Conservation (phyloP, 2,329 filamentous ascomycete genomes). For the Ceratocystis smalleyi region DNA sequence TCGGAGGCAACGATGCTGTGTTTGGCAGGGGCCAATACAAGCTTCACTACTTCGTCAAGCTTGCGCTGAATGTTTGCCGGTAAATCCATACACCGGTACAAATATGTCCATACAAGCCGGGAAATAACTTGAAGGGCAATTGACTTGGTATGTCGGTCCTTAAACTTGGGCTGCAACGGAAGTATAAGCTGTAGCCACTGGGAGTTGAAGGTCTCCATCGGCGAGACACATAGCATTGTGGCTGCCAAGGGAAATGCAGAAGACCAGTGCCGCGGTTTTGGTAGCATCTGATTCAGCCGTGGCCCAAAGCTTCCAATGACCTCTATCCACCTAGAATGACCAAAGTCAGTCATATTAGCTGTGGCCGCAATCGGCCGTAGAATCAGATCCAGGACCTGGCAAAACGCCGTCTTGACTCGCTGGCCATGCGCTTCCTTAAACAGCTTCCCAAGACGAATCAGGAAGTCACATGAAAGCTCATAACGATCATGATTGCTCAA, state of each 20-base stretch:
- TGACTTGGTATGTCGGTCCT: conserved; percentile 64
- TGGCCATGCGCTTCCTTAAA: conserved; percentile 78
- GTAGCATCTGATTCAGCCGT: conserved; percentile 66
- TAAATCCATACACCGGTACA: conserved; percentile 68
- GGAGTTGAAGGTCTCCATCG: conserved; percentile 62
- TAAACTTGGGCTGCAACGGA: conserved; percentile 63
- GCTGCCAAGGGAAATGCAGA: conserved; percentile 78
- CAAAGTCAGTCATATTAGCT: conserved; percentile 59
- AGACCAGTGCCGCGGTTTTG: conserved; percentile 84
- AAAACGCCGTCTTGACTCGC: conserved; percentile 84
- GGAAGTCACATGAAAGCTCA: conserved; percentile 78
- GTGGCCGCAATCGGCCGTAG: conserved; percentile 75
- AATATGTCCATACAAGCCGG: conserved; percentile 81
- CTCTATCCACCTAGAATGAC: conserved; percentile 70
- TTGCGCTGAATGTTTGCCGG: conserved; percentile 55
- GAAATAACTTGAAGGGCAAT: conserved; percentile 80
- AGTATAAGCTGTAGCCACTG: conserved; percentile 78
- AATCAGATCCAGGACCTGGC: conserved; percentile 75
- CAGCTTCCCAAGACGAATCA: conserved; percentile 63
- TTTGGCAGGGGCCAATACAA: conserved; percentile 68
- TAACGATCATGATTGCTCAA: conserved; percentile 59
- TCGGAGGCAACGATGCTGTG: conserved; percentile 72
- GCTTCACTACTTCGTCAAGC: conserved; percentile 74
- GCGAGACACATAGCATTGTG: conserved; percentile 74
- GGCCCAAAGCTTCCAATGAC: conserved; percentile 66